Conservation (phyloP, 1,139 yeast genomes). For the Taphrina sp. region DNA sequence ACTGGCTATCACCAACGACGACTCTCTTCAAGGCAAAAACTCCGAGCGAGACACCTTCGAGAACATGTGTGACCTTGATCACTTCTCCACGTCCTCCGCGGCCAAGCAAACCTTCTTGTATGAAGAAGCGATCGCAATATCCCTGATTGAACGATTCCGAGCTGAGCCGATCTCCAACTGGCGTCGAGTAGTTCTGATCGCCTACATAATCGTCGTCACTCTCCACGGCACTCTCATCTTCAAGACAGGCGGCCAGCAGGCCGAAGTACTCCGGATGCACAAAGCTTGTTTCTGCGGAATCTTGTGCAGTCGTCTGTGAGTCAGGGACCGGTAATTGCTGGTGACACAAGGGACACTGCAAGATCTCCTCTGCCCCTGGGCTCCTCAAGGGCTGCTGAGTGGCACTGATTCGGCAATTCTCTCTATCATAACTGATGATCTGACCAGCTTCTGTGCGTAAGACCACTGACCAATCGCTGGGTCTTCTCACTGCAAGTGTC, state of each 20-base stretch:
- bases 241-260: conserved; percentile 14
- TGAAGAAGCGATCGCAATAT: conserved; percentile 66
- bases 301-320: neutral
- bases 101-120: conserved; percentile 56
- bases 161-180: too few species aligned
- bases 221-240: conserved; percentile 17
- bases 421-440: neutral
- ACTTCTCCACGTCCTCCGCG: conserved; percentile 84
- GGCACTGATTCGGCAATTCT: neutral
- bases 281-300: neutral
- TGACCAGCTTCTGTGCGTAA: conserved; percentile 9
- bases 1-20: conserved; percentile 72
- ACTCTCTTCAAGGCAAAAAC: conserved; percentile 79
- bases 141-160: conserved; percentile 55
- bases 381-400: neutral
- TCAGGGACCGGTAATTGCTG: neutral
- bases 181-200: too few species aligned
- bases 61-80: conserved; percentile 72
- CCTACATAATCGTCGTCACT: conserved; percentile 7
- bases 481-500: conserved; percentile 23
- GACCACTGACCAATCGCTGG: conserved; percentile 30
- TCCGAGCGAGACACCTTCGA: conserved; percentile 71
- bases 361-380: neutral
- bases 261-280: conserved; percentile 32
- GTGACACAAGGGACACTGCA: conserved; percentile 24